Percentiles rank a stretch among this genome's conserved stretches.
Evolutionary conservation across 768 basidiomycete genomes (phyloP).

Genomic region (Suillus variegatus): DNA sequence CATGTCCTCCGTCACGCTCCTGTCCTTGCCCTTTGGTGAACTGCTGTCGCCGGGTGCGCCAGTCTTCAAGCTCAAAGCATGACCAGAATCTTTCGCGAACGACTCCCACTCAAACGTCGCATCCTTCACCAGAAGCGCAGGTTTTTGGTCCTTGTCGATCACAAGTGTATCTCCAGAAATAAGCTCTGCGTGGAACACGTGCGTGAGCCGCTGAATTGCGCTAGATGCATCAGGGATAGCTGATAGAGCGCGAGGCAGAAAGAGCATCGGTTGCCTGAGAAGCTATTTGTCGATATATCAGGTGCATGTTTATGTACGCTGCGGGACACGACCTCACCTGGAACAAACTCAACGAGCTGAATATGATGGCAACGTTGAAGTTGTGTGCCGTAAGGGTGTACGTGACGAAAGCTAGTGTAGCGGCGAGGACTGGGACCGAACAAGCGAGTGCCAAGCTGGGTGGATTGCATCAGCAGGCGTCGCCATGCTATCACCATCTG

Average conservation of each 20-base stretch:
- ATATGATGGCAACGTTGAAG: conserved; percentile 69
- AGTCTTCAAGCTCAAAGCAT: conserved; percentile 1
- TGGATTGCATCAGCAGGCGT: not conserved
- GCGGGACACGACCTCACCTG: conserved; percentile 33
- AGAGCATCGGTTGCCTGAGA: conserved; percentile 70
- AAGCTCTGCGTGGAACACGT: conserved; percentile 52
- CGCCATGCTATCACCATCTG: not conserved
- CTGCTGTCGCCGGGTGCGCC: not conserved
- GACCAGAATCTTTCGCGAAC: conserved; percentile 13
- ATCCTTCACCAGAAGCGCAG: conserved; percentile 51
- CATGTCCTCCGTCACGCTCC: conserved; percentile 9
- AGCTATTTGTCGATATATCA: conserved; percentile 36
- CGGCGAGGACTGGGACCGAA: conserved; percentile 65
- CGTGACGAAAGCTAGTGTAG: conserved; percentile 66
- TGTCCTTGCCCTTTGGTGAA: not conserved
- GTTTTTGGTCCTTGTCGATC: conserved; percentile 46
- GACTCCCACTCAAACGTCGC: conserved; percentile 71
- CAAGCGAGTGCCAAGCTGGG: conserved; percentile 41
- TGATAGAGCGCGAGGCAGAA: conserved; percentile 61
- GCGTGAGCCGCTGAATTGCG: conserved; percentile 52
- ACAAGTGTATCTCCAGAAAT: conserved; percentile 42
- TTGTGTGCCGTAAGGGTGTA: conserved; percentile 57
- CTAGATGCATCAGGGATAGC: conserved; percentile 65
- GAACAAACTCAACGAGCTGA: conserved; percentile 66
- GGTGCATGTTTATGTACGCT: not conserved